Base-by-base conservation (phyloP, 192 early-diverging fungal species). In the Glomus cerebriforme region DNA sequence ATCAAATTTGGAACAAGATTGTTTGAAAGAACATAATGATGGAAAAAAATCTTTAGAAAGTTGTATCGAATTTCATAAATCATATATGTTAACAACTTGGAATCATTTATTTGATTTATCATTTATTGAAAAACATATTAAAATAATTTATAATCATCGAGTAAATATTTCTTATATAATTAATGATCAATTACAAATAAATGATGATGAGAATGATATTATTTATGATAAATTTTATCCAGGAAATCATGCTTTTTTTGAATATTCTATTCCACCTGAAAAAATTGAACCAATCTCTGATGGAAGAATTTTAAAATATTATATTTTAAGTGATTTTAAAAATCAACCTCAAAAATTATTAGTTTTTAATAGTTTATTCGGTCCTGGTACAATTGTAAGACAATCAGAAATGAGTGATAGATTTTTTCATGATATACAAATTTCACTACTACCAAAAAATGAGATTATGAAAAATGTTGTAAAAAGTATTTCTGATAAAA, bases 301-400 rank as follows among this genome's bases (percentile, higher is more conserved):
- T 70, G 49, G 49, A 19, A 54, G 49, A 54, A 22, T 54, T 22
- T 0, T 6, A 19, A 54, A 54, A 22, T 86, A 2, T 29, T 78
- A 32, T 19, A 83, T 17, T 84, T 19, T 90, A 7, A 24, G 72
- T 17, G 79, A 81, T 0, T 69, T 90, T 17, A 70, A 79, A 29
- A 81, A 83, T 0, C 78, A 81, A 3, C 43, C 72, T 2, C 59
- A 83, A 32, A 72, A 79, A 7, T 77, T 90, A 24, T 62, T 90
- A 29, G 86, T 89, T 59, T 87, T 90, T 79, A 85, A 85, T 5
- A 89, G 88, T 1, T 67, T 90, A 17, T 90, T 90, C 75, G 88
- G 85, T 2, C 83, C 84, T 12, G 81, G 83, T 27, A 72, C 88
- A 0, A 82, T 90, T 3, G 34, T 88, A 0, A 85, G 86, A 1